Percentiles rank a stretch among this genome's conserved stretches.
phyloP scores from a whole-genome alignment of 345 rosid genomes.

The Brassica nigra region DNA sequence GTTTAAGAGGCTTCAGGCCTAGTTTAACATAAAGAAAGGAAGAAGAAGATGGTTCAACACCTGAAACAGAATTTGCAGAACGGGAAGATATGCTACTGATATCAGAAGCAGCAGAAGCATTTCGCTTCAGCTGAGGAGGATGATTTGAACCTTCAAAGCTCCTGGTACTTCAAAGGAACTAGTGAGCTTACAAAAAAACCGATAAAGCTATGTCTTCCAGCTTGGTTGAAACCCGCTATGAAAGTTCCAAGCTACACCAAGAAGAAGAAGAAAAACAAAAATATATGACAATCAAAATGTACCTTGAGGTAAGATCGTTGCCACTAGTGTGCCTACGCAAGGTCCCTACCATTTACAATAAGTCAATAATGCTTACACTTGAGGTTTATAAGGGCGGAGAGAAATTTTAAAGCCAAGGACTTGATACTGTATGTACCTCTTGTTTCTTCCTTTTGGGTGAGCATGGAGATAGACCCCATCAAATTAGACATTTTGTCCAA shows the following conservation, averaged over 20 bases:
- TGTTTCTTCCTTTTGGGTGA: constrained; percentile 55
- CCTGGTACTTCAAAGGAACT: constrained; percentile 41
- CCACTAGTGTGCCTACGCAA: constrained; percentile 58
- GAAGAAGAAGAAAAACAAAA: background rate
- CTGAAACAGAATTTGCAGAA: constrained; percentile 46
- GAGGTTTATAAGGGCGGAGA: background rate
- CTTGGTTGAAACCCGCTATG: background rate
- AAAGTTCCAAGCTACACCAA: background rate
- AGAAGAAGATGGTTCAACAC: constrained; percentile 36
- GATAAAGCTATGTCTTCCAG: background rate
- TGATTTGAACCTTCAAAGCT: constrained; percentile 49
- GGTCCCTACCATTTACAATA: constrained; percentile 46
- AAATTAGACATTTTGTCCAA: constrained; percentile 75
- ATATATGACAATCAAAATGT: constrained; percentile 19
- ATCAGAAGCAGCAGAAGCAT: constrained; percentile 77
- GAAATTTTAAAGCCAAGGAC: background rate
- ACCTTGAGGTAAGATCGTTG: constrained; percentile 66
- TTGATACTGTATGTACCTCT: constrained; percentile 52
- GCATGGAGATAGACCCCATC: constrained; percentile 64
- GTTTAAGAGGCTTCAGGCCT: background rate
- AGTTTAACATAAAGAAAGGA: background rate
- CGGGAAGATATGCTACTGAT: constrained; percentile 61
- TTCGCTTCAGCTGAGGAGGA: constrained; percentile 63
- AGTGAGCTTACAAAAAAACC: constrained; percentile 11
- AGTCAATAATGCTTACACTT: background rate